Conservation (phyloP, 2,329 filamentous ascomycete species). For the Thelonectria olida region DNA sequence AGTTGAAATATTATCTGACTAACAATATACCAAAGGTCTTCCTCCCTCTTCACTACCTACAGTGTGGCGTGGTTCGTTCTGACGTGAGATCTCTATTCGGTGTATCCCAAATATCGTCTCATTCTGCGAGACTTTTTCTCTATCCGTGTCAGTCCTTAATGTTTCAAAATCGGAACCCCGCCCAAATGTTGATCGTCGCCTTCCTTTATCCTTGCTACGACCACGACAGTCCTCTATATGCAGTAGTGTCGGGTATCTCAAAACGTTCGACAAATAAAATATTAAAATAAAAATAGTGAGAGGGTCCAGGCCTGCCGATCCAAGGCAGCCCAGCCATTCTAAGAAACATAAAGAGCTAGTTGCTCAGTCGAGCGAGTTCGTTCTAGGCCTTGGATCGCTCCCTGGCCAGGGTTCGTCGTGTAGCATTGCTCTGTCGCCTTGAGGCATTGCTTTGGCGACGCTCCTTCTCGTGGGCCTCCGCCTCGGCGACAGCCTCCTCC, state of each 20-base stretch:
- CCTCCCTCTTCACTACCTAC: too few relatives aligned
- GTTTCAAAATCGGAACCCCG: slow-evolving; percentile 13
- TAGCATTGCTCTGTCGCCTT: slow-evolving; percentile 23
- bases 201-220: too few relatives aligned
- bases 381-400: slow-evolving; percentile 18
- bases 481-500: slow-evolving; percentile 39
- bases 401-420: slow-evolving; percentile 30
- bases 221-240: neutral
- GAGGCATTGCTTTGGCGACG: slow-evolving; percentile 34
- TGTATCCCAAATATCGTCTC: too few relatives aligned
- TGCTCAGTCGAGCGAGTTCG: too few relatives aligned
- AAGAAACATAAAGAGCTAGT: neutral
- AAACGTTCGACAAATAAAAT: neutral
- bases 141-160: too few relatives aligned
- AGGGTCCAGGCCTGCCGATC: neutral
- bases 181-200: slow-evolving; percentile 1
- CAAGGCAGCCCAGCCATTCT: too few relatives aligned
- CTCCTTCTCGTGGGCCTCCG: slow-evolving; percentile 38
- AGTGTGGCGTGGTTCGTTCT: too few relatives aligned
- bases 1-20: neutral
- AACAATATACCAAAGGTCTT: neutral
- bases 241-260: neutral
- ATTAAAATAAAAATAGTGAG: neutral
- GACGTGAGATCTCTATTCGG: neutral
- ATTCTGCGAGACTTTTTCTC: neutral